Evolutionary conservation across 768 basidiomycete species (phyloP).

Genomic region (Holtermanniella nyarrowii): DNA sequence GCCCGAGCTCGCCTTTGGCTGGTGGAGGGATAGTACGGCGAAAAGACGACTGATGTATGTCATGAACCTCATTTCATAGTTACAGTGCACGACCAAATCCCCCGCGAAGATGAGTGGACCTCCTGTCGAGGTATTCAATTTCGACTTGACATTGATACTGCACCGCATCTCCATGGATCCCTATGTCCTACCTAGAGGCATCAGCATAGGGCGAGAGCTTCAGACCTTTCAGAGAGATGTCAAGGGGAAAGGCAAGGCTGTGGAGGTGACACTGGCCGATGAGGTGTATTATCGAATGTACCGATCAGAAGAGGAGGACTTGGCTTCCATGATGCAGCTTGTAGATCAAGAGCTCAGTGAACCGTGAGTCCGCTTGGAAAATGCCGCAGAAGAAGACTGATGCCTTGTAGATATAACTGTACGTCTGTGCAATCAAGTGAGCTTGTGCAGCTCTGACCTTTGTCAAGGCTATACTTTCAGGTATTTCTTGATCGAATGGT

Average conservation of each 20-base stretch:
- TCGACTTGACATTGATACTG: no score
- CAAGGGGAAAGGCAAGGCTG: constrained; percentile 8
- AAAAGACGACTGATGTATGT: no score
- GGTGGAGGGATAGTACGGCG: no score
- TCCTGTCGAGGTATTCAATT: no score
- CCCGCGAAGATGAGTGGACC: no score
- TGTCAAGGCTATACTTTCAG: constrained; percentile 83
- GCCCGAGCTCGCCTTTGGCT: no score
- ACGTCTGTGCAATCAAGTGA: not conserved
- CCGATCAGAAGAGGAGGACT: constrained; percentile 28
- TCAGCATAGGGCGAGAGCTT: not conserved
- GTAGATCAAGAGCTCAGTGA: constrained; percentile 88
- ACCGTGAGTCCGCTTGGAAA: constrained; percentile 57
- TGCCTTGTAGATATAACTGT: constrained; percentile 25
- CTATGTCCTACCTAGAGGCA: not conserved
- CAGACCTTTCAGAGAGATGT: not conserved
- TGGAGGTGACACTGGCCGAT: constrained; percentile 1
- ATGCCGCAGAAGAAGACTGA: not conserved
- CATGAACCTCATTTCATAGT: no score
- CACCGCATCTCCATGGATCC: not conserved
- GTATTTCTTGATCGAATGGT: constrained; percentile 96
- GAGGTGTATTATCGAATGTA: constrained; percentile 24
- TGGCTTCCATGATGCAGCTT: constrained; percentile 68
- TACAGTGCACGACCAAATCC: no score
- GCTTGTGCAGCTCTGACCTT: not conserved